Percentiles rank a stretch among this genome's conserved stretches.
These are phyloP conservation scores for Claviceps pazoutovae DNA, from an alignment of 2,329 filamentous ascomycete species.

Conservation along the genomic window DNA sequence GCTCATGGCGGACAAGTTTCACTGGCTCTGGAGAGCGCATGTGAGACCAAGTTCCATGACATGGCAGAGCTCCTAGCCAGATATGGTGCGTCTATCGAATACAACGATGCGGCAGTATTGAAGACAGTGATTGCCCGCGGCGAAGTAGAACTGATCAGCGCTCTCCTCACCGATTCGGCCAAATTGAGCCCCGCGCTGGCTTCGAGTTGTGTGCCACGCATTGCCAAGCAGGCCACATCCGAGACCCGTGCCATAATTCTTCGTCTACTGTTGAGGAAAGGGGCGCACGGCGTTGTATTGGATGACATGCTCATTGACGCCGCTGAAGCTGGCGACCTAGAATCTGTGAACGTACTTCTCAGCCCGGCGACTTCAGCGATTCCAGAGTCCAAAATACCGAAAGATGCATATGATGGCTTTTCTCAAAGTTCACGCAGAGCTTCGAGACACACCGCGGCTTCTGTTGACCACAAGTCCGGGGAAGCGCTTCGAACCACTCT, in stretches of 20 bases:
- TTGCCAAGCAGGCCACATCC: conserved; percentile 31
- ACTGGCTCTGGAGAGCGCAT: conserved; percentile 33
- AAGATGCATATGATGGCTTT: conserved; percentile 9
- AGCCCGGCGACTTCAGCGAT: conserved; percentile 34
- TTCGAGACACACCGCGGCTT: conserved; percentile 31
- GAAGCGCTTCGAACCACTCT: conserved; percentile 37
- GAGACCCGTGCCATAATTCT: conserved; percentile 33
- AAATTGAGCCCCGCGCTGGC: conserved; percentile 29
- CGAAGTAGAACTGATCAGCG: conserved; percentile 31
- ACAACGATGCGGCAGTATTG: conserved; percentile 34
- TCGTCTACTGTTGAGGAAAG: conserved; percentile 32
- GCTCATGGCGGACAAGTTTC: conserved; percentile 37
- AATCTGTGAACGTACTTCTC: conserved; percentile 35
- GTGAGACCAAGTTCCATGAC: conserved; percentile 35
- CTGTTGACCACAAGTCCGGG: conserved; percentile 37
- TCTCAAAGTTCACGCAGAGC: conserved; percentile 17
- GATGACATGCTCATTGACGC: conserved; percentile 37
- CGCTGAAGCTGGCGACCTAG: conserved; percentile 31
- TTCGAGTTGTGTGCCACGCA: conserved; percentile 33
- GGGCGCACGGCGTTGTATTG: conserved; percentile 32
- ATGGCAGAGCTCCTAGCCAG: conserved; percentile 39
- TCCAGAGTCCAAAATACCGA: conserved; percentile 12
- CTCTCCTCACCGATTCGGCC: conserved; percentile 31
- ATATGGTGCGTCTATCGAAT: conserved; percentile 41
- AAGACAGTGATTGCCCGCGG: conserved; percentile 32